Conservation (phyloP, 805 yeast genomes). For the Zygosaccharomyces siamensis region DNA sequence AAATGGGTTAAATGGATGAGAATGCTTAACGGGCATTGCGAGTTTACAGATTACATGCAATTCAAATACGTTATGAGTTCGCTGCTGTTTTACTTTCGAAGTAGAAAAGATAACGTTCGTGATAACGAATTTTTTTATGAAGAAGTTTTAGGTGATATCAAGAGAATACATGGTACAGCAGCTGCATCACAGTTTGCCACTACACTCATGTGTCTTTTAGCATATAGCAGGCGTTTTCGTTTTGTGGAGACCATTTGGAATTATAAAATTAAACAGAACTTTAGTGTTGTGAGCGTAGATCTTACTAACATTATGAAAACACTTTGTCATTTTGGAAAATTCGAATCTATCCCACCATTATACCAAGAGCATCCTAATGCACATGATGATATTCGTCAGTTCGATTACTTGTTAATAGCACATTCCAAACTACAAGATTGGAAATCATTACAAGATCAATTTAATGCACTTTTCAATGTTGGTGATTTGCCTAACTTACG, state of each 20-base stretch:
- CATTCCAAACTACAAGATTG: slow-evolving; percentile 47
- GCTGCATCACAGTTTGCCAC: slow-evolving; percentile 29
- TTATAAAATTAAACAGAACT: slow-evolving; percentile 24
- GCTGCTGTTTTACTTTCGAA: slow-evolving; percentile 18
- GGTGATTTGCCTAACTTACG: slow-evolving; percentile 47
- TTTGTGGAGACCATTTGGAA: slow-evolving; percentile 31
- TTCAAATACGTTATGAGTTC: slow-evolving; percentile 18
- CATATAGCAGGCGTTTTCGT: slow-evolving; percentile 14
- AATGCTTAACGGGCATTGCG: slow-evolving; percentile 27
- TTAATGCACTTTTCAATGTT: slow-evolving; percentile 51
- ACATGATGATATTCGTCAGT: slow-evolving; percentile 43
- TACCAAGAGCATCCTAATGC: slow-evolving; percentile 39
- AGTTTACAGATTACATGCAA: slow-evolving; percentile 20
- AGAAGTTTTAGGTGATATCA: slow-evolving; percentile 7
- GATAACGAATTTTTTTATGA: background rate
- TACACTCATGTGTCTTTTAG: slow-evolving; percentile 23
- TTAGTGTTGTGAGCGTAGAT: slow-evolving; percentile 20
- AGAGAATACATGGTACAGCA: slow-evolving; percentile 16
- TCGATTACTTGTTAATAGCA: slow-evolving; percentile 44
- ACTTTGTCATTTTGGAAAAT: slow-evolving; percentile 21
- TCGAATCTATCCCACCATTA: slow-evolving; percentile 28
- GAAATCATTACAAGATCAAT: slow-evolving; percentile 50
- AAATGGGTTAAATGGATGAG: slow-evolving; percentile 28
- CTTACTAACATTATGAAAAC: slow-evolving; percentile 25
- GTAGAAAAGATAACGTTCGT: slow-evolving; percentile 1